phyloP scores from a whole-genome alignment of 805 yeast genomes.

The Wickerhamomyces pijperi region DNA sequence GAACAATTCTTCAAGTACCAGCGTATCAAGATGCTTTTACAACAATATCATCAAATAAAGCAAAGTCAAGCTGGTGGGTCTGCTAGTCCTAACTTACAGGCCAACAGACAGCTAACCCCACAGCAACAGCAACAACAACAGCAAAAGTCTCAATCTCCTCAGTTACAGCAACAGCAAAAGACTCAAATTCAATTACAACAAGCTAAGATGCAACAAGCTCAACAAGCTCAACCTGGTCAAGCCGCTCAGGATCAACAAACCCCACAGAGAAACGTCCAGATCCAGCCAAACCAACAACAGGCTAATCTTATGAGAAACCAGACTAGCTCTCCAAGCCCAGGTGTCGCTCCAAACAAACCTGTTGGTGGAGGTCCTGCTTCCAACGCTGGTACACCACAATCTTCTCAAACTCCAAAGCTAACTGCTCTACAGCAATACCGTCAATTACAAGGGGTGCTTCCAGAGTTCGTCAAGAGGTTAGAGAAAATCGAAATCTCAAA shows the following conservation, averaged over 20 bases:
- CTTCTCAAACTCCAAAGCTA: conserved; percentile 2
- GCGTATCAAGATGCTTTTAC: conserved; percentile 46
- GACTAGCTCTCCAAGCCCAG: conserved; percentile 12
- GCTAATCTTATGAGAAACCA: conserved; percentile 1
- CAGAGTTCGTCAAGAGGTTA: conserved; percentile 37
- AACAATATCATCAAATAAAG: conserved; percentile 34
- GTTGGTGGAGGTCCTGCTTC: conserved; percentile 1
- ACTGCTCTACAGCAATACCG: conserved; percentile 25
- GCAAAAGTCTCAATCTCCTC: conserved; percentile 1
- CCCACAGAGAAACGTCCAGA: conserved; percentile 1
- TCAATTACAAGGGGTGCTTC: conserved; percentile 33
- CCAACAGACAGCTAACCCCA: too few species aligned
- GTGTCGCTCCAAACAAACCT: background rate
- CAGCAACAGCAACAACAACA: conserved; percentile 5
- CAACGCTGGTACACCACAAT: conserved; percentile 2
- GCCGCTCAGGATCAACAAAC: conserved; percentile 3
- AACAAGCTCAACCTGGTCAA: conserved; percentile 8
- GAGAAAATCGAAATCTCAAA: conserved; percentile 39
- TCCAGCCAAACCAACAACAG: background rate
- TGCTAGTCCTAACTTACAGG: too few species aligned
- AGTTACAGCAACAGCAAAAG: conserved; percentile 6
- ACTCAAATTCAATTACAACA: conserved; percentile 7
- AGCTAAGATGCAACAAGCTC: conserved; percentile 10
- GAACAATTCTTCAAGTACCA: conserved; percentile 55
- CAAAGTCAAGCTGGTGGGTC: conserved; percentile 5